A percentile compares a stretch with the other conserved stretches of the same genome.
Evolutionary conservation across 2,329 filamentous ascomycete genomes (phyloP).

Genomic region (Akanthomyces muscarius): DNA sequence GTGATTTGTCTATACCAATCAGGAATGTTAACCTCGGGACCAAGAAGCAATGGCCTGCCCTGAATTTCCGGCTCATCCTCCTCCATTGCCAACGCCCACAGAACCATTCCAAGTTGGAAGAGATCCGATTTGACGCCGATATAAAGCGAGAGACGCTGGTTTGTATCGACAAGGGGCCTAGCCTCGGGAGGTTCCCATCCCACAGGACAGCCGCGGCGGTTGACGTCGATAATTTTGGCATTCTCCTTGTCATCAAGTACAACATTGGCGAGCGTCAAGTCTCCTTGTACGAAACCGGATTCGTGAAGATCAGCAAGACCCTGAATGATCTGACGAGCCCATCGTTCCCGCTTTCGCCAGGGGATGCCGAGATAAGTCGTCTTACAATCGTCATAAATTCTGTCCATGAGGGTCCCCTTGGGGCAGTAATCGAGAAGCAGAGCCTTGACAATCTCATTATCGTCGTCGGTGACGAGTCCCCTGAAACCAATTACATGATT

Average conservation of each 20-base stretch:
- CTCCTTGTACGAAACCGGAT: constrained; percentile 92
- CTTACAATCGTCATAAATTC: constrained; percentile 75
- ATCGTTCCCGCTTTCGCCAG: constrained; percentile 74
- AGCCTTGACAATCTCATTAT: constrained; percentile 79
- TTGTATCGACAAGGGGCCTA: constrained; percentile 76
- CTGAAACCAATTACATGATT: constrained; percentile 79
- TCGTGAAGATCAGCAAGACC: constrained; percentile 93
- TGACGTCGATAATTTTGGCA: constrained; percentile 98
- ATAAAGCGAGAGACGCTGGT: constrained; percentile 91
- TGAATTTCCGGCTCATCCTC: constrained; percentile 86
- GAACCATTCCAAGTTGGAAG: constrained; percentile 93
- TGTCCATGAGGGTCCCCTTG: constrained; percentile 81
- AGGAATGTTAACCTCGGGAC: constrained; percentile 61
- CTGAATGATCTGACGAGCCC: constrained; percentile 87
- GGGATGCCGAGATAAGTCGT: constrained; percentile 51
- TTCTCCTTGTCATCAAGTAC: constrained; percentile 81
- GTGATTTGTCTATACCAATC: constrained; percentile 75
- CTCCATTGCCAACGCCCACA: constrained; percentile 86
- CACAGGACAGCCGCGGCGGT: constrained; percentile 91
- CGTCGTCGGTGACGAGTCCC: constrained; percentile 84
- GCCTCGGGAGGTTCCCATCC: constrained; percentile 98
- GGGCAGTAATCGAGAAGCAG: constrained; percentile 85
- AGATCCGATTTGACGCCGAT: constrained; percentile 97
- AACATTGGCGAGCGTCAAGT: constrained; percentile 96
- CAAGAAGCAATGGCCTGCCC: constrained; percentile 62